Evolutionary conservation across 179 eudicot genomes (phyloP), one percentile per base, ranked within the genome.

Genomic region (Camellia oleifera): DNA sequence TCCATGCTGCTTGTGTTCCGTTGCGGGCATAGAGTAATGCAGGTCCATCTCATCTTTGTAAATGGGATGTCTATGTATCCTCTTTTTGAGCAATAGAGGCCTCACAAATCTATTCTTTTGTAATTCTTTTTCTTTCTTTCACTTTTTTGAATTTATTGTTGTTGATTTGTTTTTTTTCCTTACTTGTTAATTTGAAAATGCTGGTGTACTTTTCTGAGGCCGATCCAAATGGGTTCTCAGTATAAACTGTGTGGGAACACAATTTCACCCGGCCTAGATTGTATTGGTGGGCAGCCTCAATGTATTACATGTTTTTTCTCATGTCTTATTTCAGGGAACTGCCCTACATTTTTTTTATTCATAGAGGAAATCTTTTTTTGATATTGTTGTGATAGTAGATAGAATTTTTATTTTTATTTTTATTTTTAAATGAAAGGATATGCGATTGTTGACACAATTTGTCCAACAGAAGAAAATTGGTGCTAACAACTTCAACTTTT

Each of bases 261-360:
- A 75, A 75, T 75, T 75, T 75, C 77, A 75, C 77, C 77, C 77
- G 77, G 77, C 77, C 77, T 10, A 75, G 77, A 75, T 75, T n/a
- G 42, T 42, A 40, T 53, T 75, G 23, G 44, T 58, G 26, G 67
- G 77, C 77, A 40, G 77, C 20, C 53, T 74, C 54, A 75, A 75
- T 52, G 62, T 62, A 52, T 60, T 75, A n/a, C 77, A 75, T 75
- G 77, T 40, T 26, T 26, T 26, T 26, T 60, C 4, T 75, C 77
- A 15, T 75, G 77, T 75, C 17, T 42, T 17, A 75, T 17, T 60
- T 5, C 48, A n/a, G 54, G 10, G 32, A 20, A 57, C 53, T 42
- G 77, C 13, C 42, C 53, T 58, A 26, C 46, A 32, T 60, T 7
- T 5, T 60, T 26, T 26, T 26, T 26, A 26, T 26, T 26, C 32